Evolutionary conservation across 805 yeast species (phyloP).

Genomic region (Danielia oregonensis): DNA sequence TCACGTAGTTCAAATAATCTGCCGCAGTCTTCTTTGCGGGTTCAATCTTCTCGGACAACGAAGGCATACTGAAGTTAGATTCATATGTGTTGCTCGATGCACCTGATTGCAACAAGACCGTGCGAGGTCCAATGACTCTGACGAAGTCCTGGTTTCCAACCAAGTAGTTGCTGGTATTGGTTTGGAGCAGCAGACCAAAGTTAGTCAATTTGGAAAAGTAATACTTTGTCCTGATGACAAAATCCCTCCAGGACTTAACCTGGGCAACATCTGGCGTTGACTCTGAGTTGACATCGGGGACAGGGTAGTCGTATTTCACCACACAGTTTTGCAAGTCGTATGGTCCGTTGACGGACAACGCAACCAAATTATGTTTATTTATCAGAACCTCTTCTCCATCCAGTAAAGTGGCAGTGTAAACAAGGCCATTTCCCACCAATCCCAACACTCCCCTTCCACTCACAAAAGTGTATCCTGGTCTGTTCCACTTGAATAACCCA

Average conservation of each 20-base stretch:
- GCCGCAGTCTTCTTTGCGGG: conserved; percentile 20
- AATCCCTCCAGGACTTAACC: conserved; percentile 7
- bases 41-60: conserved; percentile 3
- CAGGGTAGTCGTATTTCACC: conserved; percentile 17
- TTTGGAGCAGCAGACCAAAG: background rate
- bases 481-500: conserved; percentile 36
- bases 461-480: conserved; percentile 43
- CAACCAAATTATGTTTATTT: conserved; percentile 45
- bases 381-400: conserved; percentile 48
- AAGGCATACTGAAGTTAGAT: conserved; percentile 5
- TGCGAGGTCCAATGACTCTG: conserved; percentile 53
- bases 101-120: conserved; percentile 45
- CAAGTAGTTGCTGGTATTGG: conserved; percentile 7
- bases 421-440: conserved; percentile 51
- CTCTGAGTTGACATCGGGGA: conserved; percentile 4
- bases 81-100: conserved; percentile 18
- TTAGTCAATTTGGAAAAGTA: conserved; percentile 11
- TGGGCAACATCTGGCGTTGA: conserved; percentile 12
- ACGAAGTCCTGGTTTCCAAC: conserved; percentile 43
- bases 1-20: conserved; percentile 48
- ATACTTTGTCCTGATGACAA: conserved; percentile 7
- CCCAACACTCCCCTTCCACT: conserved; percentile 59
- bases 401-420: conserved; percentile 44
- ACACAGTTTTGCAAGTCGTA: conserved; percentile 42
- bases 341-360: conserved; percentile 47